phyloP scores from a whole-genome alignment of 2,329 filamentous ascomycete species.

The Fusarium kyushuense region DNA sequence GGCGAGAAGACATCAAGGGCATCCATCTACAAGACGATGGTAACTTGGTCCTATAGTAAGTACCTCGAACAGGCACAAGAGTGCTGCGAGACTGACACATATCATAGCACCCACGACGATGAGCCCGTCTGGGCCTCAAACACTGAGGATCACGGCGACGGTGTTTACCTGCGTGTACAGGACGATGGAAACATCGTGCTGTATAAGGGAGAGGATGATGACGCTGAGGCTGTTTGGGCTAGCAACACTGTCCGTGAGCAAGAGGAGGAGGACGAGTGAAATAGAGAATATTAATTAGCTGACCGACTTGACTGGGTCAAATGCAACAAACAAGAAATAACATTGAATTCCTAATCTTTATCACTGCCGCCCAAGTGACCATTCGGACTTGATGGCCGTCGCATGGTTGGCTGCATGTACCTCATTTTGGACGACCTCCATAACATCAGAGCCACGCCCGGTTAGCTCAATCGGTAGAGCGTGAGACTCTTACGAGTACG shows the following conservation, averaged over 20 bases:
- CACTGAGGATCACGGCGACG: slow-evolving; percentile 37
- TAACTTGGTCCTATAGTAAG: slow-evolving; percentile 52
- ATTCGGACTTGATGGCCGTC: too few species aligned
- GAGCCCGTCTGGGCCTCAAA: slow-evolving; percentile 47
- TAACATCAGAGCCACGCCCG: slow-evolving; percentile 39
- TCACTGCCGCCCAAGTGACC: not conserved
- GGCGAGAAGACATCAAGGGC: slow-evolving; percentile 48
- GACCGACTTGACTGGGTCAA: too few species aligned
- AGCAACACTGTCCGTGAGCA: slow-evolving; percentile 40
- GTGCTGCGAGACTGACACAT: not conserved
- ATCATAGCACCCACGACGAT: slow-evolving; percentile 29
- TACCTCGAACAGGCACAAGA: not conserved
- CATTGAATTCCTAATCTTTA: not conserved
- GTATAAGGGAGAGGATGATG: slow-evolving; percentile 47
- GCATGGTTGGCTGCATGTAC: accelerated
- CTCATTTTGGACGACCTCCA: accelerated
- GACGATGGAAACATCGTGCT: slow-evolving; percentile 52
- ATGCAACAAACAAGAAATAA: not conserved
- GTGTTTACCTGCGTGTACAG: slow-evolving; percentile 48
- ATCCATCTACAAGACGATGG: slow-evolving; percentile 50
- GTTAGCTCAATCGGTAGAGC: slow-evolving; percentile 65
- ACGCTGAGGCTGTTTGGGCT: slow-evolving; percentile 47
- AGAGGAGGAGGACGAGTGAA: not conserved
- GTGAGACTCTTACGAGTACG: slow-evolving; percentile 70
- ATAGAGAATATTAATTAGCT: not conserved